These are phyloP conservation scores for Rostrohypoxylon terebratum DNA, from an alignment of 495 filamentous ascomycete species.

Conservation along the genomic window DNA sequence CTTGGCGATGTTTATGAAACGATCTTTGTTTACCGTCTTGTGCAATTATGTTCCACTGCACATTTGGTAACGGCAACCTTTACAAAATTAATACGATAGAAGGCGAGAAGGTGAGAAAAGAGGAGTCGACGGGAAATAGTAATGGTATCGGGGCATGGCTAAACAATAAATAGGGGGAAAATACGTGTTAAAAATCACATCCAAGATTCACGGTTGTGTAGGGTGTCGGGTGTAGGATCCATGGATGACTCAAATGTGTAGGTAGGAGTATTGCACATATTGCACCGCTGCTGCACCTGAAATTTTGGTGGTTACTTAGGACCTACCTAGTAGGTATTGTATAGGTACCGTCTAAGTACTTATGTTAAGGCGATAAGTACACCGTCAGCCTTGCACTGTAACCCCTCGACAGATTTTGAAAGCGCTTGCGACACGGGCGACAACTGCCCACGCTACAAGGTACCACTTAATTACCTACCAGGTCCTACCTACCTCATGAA, in stretches of 20 bases:
- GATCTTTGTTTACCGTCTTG: background rate
- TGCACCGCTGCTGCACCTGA: too few species aligned
- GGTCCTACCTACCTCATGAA: too few species aligned
- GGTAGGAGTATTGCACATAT: background rate
- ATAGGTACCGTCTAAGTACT: background rate
- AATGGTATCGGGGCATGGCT: background rate
- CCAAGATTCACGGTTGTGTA: background rate
- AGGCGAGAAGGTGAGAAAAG: background rate
- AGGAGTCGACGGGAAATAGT: background rate
- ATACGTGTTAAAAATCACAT: background rate
- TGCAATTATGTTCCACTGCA: background rate
- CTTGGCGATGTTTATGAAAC: background rate
- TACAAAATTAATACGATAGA: background rate
- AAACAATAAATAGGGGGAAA: background rate
- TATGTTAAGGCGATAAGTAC: slow-evolving; percentile 11
- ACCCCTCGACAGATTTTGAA: slow-evolving; percentile 22
- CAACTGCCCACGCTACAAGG: slow-evolving; percentile 4
- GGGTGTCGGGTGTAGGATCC: background rate
- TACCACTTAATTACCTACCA: too few species aligned
- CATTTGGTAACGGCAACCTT: background rate
- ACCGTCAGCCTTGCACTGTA: slow-evolving; percentile 24
- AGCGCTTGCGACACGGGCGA: slow-evolving; percentile 11
- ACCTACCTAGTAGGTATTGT: background rate
- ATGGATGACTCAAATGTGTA: background rate
- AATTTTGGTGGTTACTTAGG: too few species aligned